phyloP scores from a whole-genome alignment of 345 rosid genomes.

The Kandelia obovata region DNA sequence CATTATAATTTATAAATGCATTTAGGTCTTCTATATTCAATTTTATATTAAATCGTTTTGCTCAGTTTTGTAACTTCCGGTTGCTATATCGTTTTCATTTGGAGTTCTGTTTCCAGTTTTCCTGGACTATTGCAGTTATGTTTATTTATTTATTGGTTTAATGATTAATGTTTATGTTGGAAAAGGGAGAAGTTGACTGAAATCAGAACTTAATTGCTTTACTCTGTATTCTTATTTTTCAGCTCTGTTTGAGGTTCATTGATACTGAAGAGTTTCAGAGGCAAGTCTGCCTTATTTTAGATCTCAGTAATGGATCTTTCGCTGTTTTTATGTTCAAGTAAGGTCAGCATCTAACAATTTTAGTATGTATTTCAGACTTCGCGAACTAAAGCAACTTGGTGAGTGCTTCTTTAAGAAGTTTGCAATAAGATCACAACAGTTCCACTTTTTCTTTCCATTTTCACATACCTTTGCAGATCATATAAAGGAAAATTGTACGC shows the following conservation, averaged over 20 bases:
- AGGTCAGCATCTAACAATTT: constrained; percentile 2
- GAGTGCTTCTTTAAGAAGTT: background rate
- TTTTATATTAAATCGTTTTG: too few species aligned
- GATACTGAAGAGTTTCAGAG: constrained; percentile 36
- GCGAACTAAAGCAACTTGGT: constrained; percentile 35
- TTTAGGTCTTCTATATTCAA: too few species aligned
- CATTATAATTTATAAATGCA: too few species aligned
- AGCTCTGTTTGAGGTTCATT: constrained; percentile 29
- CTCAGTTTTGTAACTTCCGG: too few species aligned
- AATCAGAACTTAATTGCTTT: background rate
- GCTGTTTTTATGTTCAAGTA: background rate
- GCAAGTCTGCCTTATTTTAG: constrained; percentile 17
- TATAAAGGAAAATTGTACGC: too few species aligned
- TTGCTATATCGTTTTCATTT: too few species aligned
- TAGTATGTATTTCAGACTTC: constrained; percentile 23
- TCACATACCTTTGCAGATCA: background rate
- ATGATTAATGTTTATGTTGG: too few species aligned
- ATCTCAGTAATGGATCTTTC: background rate
- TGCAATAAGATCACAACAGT: background rate
- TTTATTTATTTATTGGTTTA: too few species aligned
- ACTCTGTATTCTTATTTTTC: constrained; percentile 10
- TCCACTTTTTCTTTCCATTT: background rate
- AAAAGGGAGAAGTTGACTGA: background rate
- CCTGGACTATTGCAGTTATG: too few species aligned
- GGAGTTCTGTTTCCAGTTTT: too few species aligned